Percentiles rank a stretch among this genome's conserved stretches.
phyloP scores from a whole-genome alignment of 2,329 filamentous ascomycete species.

The Fusarium graminum region DNA sequence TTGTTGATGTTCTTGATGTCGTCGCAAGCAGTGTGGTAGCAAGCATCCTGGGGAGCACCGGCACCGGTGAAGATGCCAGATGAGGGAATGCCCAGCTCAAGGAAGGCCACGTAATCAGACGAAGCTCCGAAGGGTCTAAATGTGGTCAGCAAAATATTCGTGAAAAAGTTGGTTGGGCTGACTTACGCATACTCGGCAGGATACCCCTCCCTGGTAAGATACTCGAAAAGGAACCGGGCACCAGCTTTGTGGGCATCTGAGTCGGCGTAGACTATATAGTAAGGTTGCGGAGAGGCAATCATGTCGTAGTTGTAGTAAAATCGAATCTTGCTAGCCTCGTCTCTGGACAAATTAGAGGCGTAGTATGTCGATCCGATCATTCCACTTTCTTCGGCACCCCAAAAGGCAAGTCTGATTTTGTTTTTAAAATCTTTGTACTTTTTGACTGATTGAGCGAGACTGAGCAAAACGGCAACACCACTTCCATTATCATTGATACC shows the following conservation, averaged over 20 bases:
- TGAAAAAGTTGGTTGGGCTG: too few species aligned
- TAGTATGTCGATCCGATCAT: conserved; percentile 59
- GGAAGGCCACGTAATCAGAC: conserved; percentile 57
- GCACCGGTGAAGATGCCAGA: conserved; percentile 58
- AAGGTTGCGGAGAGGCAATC: conserved; percentile 64
- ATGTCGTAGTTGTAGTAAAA: conserved; percentile 80
- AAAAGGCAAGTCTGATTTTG: conserved; percentile 58
- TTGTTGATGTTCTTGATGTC: conserved; percentile 56
- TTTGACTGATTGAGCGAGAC: conserved; percentile 53
- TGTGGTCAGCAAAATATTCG: background rate
- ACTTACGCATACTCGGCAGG: conserved; percentile 42
- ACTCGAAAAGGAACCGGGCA: conserved; percentile 51
- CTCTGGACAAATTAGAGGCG: conserved; percentile 51
- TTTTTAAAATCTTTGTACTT: conserved; percentile 55
- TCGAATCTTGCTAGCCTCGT: conserved; percentile 65
- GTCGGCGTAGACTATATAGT: conserved; percentile 56
- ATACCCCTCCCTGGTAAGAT: conserved; percentile 51
- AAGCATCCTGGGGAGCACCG: conserved; percentile 50
- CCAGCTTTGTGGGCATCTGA: conserved; percentile 55
- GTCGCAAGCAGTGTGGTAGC: conserved; percentile 58
- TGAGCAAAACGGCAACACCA: conserved; percentile 53
- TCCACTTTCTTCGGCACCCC: conserved; percentile 58
- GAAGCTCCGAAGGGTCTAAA: conserved; percentile 52
- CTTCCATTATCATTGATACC: conserved; percentile 59
- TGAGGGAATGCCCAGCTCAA: conserved; percentile 55